Evolutionary conservation across 208 protist species (phyloP).

Genomic region (Acanthamoeba rhysodes): DNA sequence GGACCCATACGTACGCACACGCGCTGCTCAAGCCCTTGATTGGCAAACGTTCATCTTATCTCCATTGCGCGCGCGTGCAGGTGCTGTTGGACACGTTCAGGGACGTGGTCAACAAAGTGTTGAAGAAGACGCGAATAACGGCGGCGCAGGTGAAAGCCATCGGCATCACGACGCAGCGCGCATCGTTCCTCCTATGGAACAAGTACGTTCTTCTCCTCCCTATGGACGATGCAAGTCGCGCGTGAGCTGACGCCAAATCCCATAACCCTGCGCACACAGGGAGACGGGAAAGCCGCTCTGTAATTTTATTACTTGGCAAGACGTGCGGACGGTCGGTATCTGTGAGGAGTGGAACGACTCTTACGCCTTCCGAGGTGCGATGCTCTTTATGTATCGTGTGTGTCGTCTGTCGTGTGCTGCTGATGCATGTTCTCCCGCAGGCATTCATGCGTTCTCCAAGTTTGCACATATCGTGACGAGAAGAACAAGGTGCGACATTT

Average conservation of each 20-base stretch:
- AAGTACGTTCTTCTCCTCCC: not conserved
- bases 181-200: slow-evolving; percentile 73
- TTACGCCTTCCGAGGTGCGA: slow-evolving; percentile 38
- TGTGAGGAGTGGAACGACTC: slow-evolving; percentile 72
- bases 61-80: not conserved
- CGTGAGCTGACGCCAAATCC: not conserved
- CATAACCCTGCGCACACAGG: not conserved
- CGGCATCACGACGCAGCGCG: slow-evolving; percentile 70
- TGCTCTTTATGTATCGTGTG: not conserved
- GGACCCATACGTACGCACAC: slow-evolving; percentile 48
- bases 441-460: slow-evolving; percentile 53
- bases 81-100: slow-evolving; percentile 59
- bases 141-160: slow-evolving; percentile 44
- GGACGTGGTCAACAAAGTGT: slow-evolving; percentile 28
- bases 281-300: slow-evolving; percentile 63
- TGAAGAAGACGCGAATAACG: slow-evolving; percentile 13
- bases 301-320: slow-evolving; percentile 76
- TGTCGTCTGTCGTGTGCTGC: no score
- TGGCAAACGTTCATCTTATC: not conserved
- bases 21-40: not conserved
- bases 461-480: slow-evolving; percentile 42
- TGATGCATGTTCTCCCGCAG: not conserved
- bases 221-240: not conserved
- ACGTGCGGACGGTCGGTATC: slow-evolving; percentile 36
- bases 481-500: not conserved